These are phyloP conservation scores for Lachnellula subtilissima DNA, from an alignment of 2,329 filamentous ascomycete species.

Conservation along the genomic window DNA sequence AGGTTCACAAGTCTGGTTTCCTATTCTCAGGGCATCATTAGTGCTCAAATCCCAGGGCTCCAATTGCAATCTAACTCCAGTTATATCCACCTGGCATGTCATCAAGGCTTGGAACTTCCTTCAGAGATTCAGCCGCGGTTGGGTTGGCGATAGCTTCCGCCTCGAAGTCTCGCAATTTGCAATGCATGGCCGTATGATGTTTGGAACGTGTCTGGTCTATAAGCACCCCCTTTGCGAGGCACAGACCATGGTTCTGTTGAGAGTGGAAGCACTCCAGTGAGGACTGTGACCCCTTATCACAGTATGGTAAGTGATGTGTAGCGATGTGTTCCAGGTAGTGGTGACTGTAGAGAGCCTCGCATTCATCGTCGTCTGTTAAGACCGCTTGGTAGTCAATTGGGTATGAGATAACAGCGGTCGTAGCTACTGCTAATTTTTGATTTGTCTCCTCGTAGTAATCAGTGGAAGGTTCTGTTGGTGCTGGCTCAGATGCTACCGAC, in stretches of 20 bases:
- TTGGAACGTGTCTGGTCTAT: slow-evolving; percentile 7
- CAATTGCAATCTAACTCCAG: neutral
- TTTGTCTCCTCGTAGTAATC: too few species aligned
- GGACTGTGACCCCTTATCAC: slow-evolving; percentile 7
- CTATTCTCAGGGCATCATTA: neutral
- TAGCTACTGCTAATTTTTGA: neutral
- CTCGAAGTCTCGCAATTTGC: slow-evolving; percentile 11
- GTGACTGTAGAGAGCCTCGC: slow-evolving; percentile 8
- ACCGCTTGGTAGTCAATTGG: neutral
- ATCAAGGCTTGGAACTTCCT: too few species aligned
- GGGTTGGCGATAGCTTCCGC: neutral
- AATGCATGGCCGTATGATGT: slow-evolving; percentile 7
- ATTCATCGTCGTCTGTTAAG: neutral
- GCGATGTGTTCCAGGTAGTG: slow-evolving; percentile 10
- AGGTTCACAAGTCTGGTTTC: neutral
- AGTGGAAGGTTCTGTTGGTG: too few species aligned
- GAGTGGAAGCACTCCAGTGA: slow-evolving; percentile 7
- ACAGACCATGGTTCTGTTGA: slow-evolving; percentile 4
- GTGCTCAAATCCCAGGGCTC: neutral
- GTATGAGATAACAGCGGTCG: neutral
- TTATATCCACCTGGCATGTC: neutral
- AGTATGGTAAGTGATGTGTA: slow-evolving; percentile 11
- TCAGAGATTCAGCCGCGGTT: neutral
- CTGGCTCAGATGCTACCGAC: too few species aligned
- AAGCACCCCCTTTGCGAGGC: slow-evolving; percentile 12